These are phyloP conservation scores for Lodderomyces orthopsilosis DNA, from an alignment of 1,139 yeast species.

Conservation along the genomic window DNA sequence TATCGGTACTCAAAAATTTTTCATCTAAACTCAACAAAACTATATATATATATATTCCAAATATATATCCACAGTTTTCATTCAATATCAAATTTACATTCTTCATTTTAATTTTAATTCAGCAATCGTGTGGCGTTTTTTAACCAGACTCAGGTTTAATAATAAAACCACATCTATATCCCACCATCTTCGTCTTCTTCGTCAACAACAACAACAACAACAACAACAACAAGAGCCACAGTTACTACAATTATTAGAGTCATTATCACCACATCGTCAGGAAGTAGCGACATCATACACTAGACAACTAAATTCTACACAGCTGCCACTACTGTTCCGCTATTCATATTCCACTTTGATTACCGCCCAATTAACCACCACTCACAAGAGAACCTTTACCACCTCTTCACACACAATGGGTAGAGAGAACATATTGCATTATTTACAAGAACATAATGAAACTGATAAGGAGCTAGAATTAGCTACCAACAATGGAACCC, in stretches of 20 bases:
- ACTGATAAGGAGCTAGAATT: conserved; percentile 6
- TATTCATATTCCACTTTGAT: background rate
- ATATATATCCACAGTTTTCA: background rate
- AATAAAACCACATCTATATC: background rate
- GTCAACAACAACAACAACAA: conserved; percentile 2
- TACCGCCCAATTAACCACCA: background rate
- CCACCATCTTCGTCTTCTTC: background rate
- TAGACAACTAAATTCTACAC: background rate
- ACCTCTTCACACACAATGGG: conserved; percentile 29
- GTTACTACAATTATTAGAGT: no score
- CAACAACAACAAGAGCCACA: no score
- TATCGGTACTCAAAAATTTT: no score
- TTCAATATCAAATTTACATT: background rate
- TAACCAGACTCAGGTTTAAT: background rate
- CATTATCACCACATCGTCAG: no score
- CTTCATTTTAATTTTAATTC: background rate
- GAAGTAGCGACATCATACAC: no score
- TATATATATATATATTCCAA: background rate
- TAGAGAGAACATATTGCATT: conserved; percentile 42
- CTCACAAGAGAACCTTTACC: conserved; percentile 3
- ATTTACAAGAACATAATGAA: conserved; percentile 37
- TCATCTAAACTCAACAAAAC: background rate
- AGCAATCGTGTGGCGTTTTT: conserved; percentile 6
- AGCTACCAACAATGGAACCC: background rate
- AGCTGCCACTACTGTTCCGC: conserved; percentile 6